phyloP scores from a whole-genome alignment of 1,284 basidiomycete genomes.

The Flammula alnicola region DNA sequence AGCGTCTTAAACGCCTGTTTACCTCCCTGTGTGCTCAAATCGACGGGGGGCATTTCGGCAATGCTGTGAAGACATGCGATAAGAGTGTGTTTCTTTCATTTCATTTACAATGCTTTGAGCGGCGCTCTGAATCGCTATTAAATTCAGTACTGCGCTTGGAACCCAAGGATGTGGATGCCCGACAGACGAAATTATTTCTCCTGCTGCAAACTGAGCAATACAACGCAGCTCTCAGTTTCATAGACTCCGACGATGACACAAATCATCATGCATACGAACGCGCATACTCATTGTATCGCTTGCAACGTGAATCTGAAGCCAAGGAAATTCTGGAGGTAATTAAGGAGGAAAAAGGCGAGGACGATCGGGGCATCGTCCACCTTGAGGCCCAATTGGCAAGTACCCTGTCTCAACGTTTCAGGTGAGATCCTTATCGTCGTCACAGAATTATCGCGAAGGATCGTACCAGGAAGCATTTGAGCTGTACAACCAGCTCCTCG shows the following conservation, averaged over 20 bases:
- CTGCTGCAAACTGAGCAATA: slow-evolving; percentile 86
- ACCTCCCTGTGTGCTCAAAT: slow-evolving; percentile 82
- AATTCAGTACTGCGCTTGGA: slow-evolving; percentile 69
- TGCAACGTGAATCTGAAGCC: slow-evolving; percentile 76
- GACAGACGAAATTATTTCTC: slow-evolving; percentile 82
- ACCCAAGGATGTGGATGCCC: slow-evolving; percentile 71
- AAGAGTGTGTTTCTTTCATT: slow-evolving; percentile 63
- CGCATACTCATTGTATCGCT: slow-evolving; percentile 82
- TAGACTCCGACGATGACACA: slow-evolving; percentile 39
- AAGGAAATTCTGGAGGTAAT: slow-evolving; percentile 54
- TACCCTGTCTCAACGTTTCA: slow-evolving; percentile 16
- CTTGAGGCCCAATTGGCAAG: slow-evolving; percentile 85
- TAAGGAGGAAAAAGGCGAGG: slow-evolving; percentile 46
- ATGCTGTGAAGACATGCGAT: slow-evolving; percentile 87
- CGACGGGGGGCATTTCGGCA: slow-evolving; percentile 80
- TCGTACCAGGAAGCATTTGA: slow-evolving; percentile 74
- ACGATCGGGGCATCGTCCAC: slow-evolving; percentile 72
- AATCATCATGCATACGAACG: slow-evolving; percentile 64
- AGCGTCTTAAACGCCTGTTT: slow-evolving; percentile 74
- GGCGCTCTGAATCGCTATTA: background rate
- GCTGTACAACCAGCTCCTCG: slow-evolving; percentile 79
- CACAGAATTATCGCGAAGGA: slow-evolving; percentile 81
- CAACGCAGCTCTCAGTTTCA: slow-evolving; percentile 56
- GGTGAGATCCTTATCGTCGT: background rate
- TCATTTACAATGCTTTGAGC: slow-evolving; percentile 14